A percentile compares a stretch with the other conserved stretches of the same genome.
phyloP scores from a whole-genome alignment of 352 stramenopile species.

The Phytophthora rubi region DNA sequence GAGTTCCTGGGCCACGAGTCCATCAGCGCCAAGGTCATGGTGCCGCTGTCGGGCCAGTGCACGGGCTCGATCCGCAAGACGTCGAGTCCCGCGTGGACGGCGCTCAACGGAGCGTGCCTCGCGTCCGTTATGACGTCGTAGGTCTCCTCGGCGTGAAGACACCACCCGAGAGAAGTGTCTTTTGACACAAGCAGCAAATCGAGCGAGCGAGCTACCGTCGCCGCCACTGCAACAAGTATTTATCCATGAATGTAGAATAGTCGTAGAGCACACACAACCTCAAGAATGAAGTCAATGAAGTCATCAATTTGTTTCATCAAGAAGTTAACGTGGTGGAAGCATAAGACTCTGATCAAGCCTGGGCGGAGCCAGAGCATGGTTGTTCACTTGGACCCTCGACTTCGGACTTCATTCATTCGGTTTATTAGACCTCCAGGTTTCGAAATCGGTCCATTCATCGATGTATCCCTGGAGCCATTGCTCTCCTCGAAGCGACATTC shows the following conservation, averaged over 20 bases:
- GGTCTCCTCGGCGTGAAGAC: background rate
- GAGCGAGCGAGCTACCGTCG: background rate
- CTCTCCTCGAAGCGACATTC: no score
- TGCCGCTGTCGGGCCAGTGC: slow-evolving; percentile 49
- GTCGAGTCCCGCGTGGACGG: slow-evolving; percentile 67
- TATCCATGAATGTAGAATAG: slow-evolving; percentile 35
- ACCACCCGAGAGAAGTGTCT: no score
- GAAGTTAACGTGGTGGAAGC: no score
- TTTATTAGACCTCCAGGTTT: no score
- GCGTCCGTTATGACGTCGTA: slow-evolving; percentile 28
- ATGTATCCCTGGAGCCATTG: no score
- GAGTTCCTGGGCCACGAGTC: slow-evolving; percentile 68
- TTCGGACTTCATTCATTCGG: no score
- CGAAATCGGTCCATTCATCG: no score
- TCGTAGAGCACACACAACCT: slow-evolving; percentile 4
- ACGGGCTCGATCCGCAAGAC: slow-evolving; percentile 80
- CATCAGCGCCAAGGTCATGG: slow-evolving; percentile 53
- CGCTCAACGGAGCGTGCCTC: slow-evolving; percentile 23
- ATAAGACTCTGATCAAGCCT: no score
- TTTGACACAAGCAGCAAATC: background rate
- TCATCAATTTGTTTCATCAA: slow-evolving; percentile 7
- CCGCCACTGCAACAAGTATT: slow-evolving; percentile 22
- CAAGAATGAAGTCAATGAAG: slow-evolving; percentile 8
- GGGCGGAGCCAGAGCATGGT: no score
- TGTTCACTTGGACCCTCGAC: no score